Base-by-base conservation (phyloP, 1,284 basidiomycete species). In the Ganoderma sinense region DNA sequence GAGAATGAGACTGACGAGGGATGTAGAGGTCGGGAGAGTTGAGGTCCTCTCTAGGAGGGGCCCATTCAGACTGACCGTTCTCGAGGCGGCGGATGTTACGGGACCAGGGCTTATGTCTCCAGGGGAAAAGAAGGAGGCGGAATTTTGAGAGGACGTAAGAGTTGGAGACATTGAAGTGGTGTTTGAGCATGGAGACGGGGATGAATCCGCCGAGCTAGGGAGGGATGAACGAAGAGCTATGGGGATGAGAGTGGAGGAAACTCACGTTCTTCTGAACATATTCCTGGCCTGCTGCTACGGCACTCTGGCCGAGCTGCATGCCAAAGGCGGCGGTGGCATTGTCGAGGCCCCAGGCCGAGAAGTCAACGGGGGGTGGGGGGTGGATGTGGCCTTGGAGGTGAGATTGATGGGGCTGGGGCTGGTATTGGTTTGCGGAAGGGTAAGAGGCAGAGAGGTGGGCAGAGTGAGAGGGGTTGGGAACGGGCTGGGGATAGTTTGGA, bases 11-110 rank as follows among this genome's bases (percentile, higher is more conserved):
- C 94, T 70, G 71, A 97, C 96, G 86, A 5, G 98, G 97, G 72
- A 99, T 99, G 82, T 99, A 99, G 31, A 99, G 84, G 82, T 99
- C 97, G 0, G 98, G 97, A 66, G 92, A 94, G 79, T 99, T 99
- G 74, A 99, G 89, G 79, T 99, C 97, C 61, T 99, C 97, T 66
- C 97, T 83, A 0, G 97, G 98, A 3, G 95, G 85, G 67, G 94
- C 89, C 88, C 92, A 99, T 77, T 97, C 95, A 2, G 88, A 87
- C 74, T 91, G 89, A 1, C 89, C 91, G 39, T 89, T 88, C 78
- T 89, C 93, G 58, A 86, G 83, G 62, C 91, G 86, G 53, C 84
- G 84, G 18, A 91, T 81, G 69, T 89, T 88, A 18, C 95, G 86
- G 1, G 89, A 87, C 92, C 94, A 96, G 0, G 94, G 91, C 71